Evolutionary conservation across 2,329 filamentous ascomycete genomes (phyloP).

Genomic region (Helicocarpus griseus): DNA sequence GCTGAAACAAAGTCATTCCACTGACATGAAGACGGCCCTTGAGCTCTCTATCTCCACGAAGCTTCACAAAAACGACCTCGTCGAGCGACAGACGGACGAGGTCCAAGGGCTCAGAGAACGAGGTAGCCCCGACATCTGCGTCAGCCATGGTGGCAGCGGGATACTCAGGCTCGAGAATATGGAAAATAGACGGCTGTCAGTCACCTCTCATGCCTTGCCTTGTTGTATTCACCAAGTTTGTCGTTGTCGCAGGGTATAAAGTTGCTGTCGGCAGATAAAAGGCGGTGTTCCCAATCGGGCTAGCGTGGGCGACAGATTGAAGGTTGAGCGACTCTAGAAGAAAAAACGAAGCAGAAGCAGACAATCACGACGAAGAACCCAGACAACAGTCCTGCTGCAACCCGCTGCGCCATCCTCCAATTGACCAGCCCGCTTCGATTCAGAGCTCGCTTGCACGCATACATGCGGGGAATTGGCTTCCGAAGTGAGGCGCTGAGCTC

Average conservation of each 20-base stretch:
- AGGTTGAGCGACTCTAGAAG: background rate
- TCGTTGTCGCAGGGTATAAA: background rate
- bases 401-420: background rate
- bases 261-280: background rate
- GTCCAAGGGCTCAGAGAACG: conserved; percentile 86
- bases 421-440: background rate
- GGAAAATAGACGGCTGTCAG: background rate
- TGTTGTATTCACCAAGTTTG: no score
- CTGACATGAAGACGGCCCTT: conserved; percentile 89
- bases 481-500: conserved; percentile 21
- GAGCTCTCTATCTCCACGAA: conserved; percentile 88
- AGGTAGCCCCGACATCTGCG: conserved; percentile 58
- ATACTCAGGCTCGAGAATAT: background rate
- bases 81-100: conserved; percentile 89
- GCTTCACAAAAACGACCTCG: conserved; percentile 94
- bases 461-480: conserved; percentile 19
- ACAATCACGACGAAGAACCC: conserved; percentile 4
- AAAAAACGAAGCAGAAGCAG: background rate
- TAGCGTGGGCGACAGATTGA: conserved; percentile 5
- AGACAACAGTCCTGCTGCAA: background rate
- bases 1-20: conserved; percentile 9
- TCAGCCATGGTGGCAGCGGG: conserved; percentile 53
- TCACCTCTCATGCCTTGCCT: no score
- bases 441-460: background rate
- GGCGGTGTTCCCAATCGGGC: conserved; percentile 4